Conservation (phyloP, 768 basidiomycete genomes). For the Auricularia cornea region DNA sequence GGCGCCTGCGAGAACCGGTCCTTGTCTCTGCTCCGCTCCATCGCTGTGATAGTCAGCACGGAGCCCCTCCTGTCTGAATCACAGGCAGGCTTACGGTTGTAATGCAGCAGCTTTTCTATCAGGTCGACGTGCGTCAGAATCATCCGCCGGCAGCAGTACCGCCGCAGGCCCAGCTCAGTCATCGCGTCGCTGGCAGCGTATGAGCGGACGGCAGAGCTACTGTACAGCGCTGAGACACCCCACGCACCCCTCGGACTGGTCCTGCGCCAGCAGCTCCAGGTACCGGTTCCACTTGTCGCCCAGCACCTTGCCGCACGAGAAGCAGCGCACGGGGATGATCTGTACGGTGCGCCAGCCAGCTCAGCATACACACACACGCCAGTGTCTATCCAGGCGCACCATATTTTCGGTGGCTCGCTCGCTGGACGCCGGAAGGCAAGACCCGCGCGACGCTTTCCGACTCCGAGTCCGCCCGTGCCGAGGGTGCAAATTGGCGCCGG, state of each 20-base stretch:
- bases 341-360: conserved; percentile 21
- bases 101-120: conserved; percentile 93
- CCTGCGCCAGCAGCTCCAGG: conserved; percentile 68
- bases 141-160: conserved; percentile 97
- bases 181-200: conserved; percentile 70
- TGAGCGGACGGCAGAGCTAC: background rate
- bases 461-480: background rate
- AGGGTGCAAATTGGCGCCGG: background rate
- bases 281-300: conserved; percentile 95
- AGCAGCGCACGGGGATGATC: conserved; percentile 96
- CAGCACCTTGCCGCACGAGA: conserved; percentile 94
- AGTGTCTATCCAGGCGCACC: background rate
- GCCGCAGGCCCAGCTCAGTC: conserved; percentile 78
- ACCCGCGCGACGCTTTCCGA: background rate
- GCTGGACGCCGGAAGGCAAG: background rate
- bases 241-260: conserved; percentile 81
- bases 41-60: conserved; percentile 9
- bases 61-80: background rate
- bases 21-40: conserved; percentile 20
- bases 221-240: conserved; percentile 1
- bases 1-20: background rate
- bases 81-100: conserved; percentile 66
- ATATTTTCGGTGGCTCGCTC: background rate
- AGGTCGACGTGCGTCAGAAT: conserved; percentile 95
- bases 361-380: background rate